A percentile compares a stretch with the other conserved stretches of the same genome.
Evolutionary conservation across 768 basidiomycete species (phyloP).

Genomic region (Rhodotorula sphaerocarpa): DNA sequence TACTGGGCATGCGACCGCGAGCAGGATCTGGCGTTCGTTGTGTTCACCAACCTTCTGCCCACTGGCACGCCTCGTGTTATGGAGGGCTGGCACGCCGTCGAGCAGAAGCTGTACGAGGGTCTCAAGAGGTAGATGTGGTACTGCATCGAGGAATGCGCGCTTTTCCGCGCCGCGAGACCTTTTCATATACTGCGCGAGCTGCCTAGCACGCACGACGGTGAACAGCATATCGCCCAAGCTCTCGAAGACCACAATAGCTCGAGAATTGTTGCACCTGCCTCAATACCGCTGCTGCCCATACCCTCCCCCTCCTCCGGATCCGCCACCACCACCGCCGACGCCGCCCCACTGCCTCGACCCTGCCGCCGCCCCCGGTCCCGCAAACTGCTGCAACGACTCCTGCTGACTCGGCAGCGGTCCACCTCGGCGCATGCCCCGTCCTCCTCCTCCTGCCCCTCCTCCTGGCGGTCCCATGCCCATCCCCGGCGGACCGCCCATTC

Average conservation of each 20-base stretch:
- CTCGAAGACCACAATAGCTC: too few relatives aligned
- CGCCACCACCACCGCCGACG: slow-evolving; percentile 3
- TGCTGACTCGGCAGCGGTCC: slow-evolving; percentile 52
- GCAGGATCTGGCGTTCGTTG: neutral
- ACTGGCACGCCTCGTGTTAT: neutral
- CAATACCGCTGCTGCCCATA: too few relatives aligned
- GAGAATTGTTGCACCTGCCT: too few relatives aligned
- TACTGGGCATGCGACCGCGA: slow-evolving; percentile 13
- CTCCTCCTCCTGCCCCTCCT: slow-evolving; percentile 22
- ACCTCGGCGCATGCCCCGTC: slow-evolving; percentile 41
- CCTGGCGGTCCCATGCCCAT: too few relatives aligned
- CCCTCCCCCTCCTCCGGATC: too few relatives aligned
- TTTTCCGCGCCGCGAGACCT: too few relatives aligned
- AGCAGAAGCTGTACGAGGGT: neutral
- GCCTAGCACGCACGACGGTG: too few relatives aligned
- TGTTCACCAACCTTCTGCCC: neutral
- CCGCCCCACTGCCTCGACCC: slow-evolving; percentile 21
- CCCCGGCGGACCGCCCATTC: neutral
- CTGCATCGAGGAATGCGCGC: too few relatives aligned
- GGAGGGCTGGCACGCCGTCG: neutral
- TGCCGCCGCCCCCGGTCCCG: slow-evolving; percentile 25
- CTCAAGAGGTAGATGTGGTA: too few relatives aligned
- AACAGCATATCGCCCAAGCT: too few relatives aligned
- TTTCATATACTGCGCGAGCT: too few relatives aligned
- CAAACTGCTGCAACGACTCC: slow-evolving; percentile 46